These are phyloP conservation scores for Phytophthora sp. DNA, from an alignment of 352 stramenopile species.

Conservation along the genomic window DNA sequence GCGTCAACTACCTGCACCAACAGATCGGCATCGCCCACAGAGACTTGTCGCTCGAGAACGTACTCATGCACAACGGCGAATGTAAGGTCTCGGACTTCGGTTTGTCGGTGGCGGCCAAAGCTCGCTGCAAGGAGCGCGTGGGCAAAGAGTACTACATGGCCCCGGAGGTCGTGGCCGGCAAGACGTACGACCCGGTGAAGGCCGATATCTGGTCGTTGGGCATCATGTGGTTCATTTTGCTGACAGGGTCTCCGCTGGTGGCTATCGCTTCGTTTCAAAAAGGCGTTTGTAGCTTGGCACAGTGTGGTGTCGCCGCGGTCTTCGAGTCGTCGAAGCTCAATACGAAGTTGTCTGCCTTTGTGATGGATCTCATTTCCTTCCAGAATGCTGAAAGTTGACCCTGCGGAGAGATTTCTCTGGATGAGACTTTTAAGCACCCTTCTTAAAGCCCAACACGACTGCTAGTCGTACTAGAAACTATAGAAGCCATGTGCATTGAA, in stretches of 20 bases:
- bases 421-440: constrained; percentile 5
- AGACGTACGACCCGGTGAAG: constrained; percentile 89
- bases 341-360: constrained; percentile 8
- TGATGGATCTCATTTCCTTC: constrained; percentile 26
- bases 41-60: constrained; percentile 96
- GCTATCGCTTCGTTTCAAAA: constrained; percentile 32
- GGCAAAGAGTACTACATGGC: constrained; percentile 97
- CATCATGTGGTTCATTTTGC: constrained; percentile 93
- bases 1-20: constrained; percentile 56
- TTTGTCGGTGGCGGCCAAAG: constrained; percentile 51
- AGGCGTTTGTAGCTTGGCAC: constrained; percentile 40
- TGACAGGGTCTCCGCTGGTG: constrained; percentile 81
- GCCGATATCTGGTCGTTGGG: constrained; percentile 93
- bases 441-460: too few species aligned
- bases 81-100: constrained; percentile 67
- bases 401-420: constrained; percentile 7
- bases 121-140: constrained; percentile 53
- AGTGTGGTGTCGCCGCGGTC: constrained; percentile 26
- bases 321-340: constrained; percentile 36
- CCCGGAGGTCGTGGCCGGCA: constrained; percentile 85
- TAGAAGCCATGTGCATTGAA: too few species aligned
- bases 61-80: constrained; percentile 77
- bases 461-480: too few species aligned
- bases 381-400: constrained; percentile 35
- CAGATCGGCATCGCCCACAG: constrained; percentile 77